A percentile compares a stretch with the other conserved stretches of the same genome.
Conservation (phyloP, 495 filamentous ascomycete species). For the Tuber microsphaerosporum region DNA sequence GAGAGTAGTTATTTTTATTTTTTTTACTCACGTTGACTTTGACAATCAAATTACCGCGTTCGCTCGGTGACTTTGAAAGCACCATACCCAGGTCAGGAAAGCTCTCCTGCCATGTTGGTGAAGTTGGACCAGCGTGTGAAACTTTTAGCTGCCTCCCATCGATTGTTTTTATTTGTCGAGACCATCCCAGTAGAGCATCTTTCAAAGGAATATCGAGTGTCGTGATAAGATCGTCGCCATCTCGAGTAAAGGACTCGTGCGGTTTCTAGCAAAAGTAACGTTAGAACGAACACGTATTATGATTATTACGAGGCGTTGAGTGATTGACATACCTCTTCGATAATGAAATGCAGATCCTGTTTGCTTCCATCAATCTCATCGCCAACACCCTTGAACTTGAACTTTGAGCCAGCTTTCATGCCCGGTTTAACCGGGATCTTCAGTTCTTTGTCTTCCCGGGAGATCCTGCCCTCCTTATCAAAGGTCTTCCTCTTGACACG, state of each 20-base stretch:
- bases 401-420: slow-evolving; percentile 90
- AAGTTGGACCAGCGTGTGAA: slow-evolving; percentile 71
- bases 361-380: slow-evolving; percentile 96
- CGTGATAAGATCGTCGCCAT: slow-evolving; percentile 74
- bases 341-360: slow-evolving; percentile 89
- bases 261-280: slow-evolving; percentile 55
- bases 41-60: slow-evolving; percentile 83
- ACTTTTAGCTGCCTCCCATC: slow-evolving; percentile 77
- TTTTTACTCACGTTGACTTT: slow-evolving; percentile 66
- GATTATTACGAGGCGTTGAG: background rate
- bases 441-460: slow-evolving; percentile 75
- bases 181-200: slow-evolving; percentile 94
- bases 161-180: slow-evolving; percentile 81
- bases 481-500: slow-evolving; percentile 95
- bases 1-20: background rate
- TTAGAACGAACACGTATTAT: slow-evolving; percentile 22
- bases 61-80: slow-evolving; percentile 72
- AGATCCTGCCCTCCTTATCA: slow-evolving; percentile 73
- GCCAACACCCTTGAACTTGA: slow-evolving; percentile 91
- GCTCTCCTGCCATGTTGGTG: slow-evolving; percentile 68
- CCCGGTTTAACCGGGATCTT: slow-evolving; percentile 93
- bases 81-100: slow-evolving; percentile 88
- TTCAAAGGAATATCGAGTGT: slow-evolving; percentile 79
- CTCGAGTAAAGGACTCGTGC: slow-evolving; percentile 71
- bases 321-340: slow-evolving; percentile 71